phyloP scores from a whole-genome alignment of 2,329 filamentous ascomycete species.

The Talaromyces rugulosus region DNA sequence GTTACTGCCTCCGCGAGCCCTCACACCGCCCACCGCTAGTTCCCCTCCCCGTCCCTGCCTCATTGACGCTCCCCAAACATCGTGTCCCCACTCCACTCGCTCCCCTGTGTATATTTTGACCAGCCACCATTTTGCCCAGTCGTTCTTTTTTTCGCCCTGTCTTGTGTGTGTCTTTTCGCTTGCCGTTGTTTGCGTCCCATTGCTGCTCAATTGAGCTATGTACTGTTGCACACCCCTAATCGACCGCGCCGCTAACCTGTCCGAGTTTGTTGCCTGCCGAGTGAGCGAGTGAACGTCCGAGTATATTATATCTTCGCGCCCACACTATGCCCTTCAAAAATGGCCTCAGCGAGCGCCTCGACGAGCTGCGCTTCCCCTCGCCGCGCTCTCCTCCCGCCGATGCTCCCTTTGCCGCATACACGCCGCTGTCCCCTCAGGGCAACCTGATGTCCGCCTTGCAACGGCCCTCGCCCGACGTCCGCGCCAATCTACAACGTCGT shows the following conservation, averaged over 20 bases:
- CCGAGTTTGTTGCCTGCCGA: not conserved
- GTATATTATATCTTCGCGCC: constrained; percentile 4
- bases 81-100: constrained; percentile 1
- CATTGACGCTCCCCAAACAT: constrained; percentile 4
- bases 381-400: constrained; percentile 77
- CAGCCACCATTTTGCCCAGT: not conserved
- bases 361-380: constrained; percentile 73
- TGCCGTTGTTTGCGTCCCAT: not conserved
- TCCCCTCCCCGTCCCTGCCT: constrained; percentile 6
- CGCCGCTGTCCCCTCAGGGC: constrained; percentile 68
- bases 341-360: constrained; percentile 63
- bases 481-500: constrained; percentile 76
- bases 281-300: not conserved
- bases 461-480: constrained; percentile 60
- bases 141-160: not conserved
- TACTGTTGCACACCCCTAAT: not conserved
- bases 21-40: constrained; percentile 12
- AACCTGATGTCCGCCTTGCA: constrained; percentile 57
- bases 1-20: constrained; percentile 7
- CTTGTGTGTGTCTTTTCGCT: not conserved
- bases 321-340: constrained; percentile 61
- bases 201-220: constrained; percentile 2
- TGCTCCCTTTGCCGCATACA: constrained; percentile 67
- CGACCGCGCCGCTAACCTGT: constrained; percentile 7
- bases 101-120: constrained; percentile 3